These are phyloP conservation scores for Sporothrix euskadiensis DNA, from an alignment of 2,329 filamentous ascomycete genomes.

Conservation along the genomic window DNA sequence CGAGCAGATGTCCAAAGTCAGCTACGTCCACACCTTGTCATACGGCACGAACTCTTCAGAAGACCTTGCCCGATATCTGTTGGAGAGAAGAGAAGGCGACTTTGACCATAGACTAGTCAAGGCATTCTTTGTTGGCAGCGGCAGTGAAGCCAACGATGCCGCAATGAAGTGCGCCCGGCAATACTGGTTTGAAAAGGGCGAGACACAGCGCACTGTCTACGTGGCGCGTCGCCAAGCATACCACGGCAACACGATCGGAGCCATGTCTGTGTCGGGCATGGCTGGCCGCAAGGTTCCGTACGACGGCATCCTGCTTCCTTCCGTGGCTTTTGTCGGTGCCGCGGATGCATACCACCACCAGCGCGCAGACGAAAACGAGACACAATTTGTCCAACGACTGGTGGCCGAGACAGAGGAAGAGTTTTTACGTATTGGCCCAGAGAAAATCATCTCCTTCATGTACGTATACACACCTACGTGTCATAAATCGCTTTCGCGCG, in stretches of 20 bases:
- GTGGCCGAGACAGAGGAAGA: conserved; percentile 62
- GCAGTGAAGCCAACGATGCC: conserved; percentile 69
- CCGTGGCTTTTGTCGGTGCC: conserved; percentile 61
- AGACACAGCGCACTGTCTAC: conserved; percentile 58
- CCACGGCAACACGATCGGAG: conserved; percentile 68
- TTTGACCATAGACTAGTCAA: conserved; percentile 42
- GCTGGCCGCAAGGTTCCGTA: conserved; percentile 59
- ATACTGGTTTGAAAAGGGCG: conserved; percentile 59
- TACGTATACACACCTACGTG: not conserved
- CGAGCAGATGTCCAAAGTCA: conserved; percentile 46
- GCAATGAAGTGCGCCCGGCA: conserved; percentile 67
- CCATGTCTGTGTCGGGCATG: conserved; percentile 60
- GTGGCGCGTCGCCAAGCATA: conserved; percentile 67
- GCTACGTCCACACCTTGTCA: conserved; percentile 44
- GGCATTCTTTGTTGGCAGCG: conserved; percentile 45
- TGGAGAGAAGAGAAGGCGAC: conserved; percentile 29
- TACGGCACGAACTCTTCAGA: conserved; percentile 58
- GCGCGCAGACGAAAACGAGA: conserved; percentile 51
- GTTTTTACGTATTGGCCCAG: conserved; percentile 60
- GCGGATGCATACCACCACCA: conserved; percentile 62
- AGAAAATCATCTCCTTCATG: conserved; percentile 66
- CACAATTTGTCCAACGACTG: conserved; percentile 58
- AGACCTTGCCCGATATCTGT: conserved; percentile 45
- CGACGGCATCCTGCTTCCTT: conserved; percentile 53
- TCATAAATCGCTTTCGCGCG: not conserved